Percentiles rank a stretch among this genome's conserved stretches.
Evolutionary conservation across 2,329 filamentous ascomycete species (phyloP).

Genomic region (Alternaria sp.): DNA sequence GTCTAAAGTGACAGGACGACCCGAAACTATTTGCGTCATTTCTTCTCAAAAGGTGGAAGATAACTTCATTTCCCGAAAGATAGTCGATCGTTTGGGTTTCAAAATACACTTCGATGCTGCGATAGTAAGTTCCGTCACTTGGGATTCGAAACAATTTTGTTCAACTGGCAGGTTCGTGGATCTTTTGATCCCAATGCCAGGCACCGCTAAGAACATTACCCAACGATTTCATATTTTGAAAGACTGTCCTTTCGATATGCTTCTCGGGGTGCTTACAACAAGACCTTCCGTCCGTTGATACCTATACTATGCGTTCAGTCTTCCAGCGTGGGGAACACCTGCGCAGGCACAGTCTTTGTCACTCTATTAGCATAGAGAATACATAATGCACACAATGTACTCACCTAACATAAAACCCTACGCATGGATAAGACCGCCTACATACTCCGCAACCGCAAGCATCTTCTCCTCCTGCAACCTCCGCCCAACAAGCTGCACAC

Average conservation of each 20-base stretch:
- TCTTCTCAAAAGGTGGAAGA: background rate
- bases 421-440: slow-evolving; percentile 34
- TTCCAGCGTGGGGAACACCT: background rate
- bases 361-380: background rate
- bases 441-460: slow-evolving; percentile 46
- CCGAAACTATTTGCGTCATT: background rate
- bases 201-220: background rate
- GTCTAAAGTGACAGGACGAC: background rate
- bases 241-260: background rate
- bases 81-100: background rate
- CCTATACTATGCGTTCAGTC: background rate
- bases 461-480: slow-evolving; percentile 52
- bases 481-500: slow-evolving; percentile 49
- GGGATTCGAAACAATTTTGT: background rate
- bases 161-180: background rate
- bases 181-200: background rate
- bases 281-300: background rate
- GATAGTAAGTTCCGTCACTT: background rate
- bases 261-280: background rate
- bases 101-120: background rate
- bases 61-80: background rate
- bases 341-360: background rate
- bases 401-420: background rate
- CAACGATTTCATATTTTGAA: background rate
- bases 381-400: background rate